These are phyloP conservation scores for Prunus kanzakura DNA, from an alignment of 306 rosid genomes.

Conservation along the genomic window DNA sequence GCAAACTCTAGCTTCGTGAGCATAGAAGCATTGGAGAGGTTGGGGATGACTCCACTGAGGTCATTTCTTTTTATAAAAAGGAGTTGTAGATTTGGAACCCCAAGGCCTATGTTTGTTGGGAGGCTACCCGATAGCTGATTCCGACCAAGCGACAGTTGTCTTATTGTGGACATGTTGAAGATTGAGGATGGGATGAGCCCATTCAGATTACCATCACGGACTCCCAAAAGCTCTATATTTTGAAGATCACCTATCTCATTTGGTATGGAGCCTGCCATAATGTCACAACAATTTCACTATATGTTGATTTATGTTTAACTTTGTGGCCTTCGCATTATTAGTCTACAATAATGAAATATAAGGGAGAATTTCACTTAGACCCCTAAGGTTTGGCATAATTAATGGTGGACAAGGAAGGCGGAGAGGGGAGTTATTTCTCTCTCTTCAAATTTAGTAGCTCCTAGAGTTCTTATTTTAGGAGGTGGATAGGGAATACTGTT, in stretches of 20 bases:
- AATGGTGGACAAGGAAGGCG: too few relatives aligned
- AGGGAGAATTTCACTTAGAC: too few relatives aligned
- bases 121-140: conserved; percentile 20
- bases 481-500: too few relatives aligned
- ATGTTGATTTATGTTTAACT: too few relatives aligned
- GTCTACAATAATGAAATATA: too few relatives aligned
- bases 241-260: neutral
- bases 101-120: neutral
- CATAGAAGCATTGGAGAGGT: conserved; percentile 16
- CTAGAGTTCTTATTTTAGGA: too few relatives aligned
- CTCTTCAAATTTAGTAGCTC: too few relatives aligned
- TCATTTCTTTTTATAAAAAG: neutral
- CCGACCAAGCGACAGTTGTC: neutral
- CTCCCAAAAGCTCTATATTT: neutral
- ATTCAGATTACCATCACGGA: neutral
- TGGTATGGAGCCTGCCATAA: neutral
- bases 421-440: too few relatives aligned
- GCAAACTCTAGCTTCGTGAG: neutral
- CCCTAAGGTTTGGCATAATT: too few relatives aligned
- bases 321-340: too few relatives aligned
- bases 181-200: too few relatives aligned
- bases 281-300: neutral
- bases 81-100: conserved; percentile 13
- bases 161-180: conserved; percentile 13
- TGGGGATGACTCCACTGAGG: conserved; percentile 14